These are phyloP conservation scores for Hemileia vastatrix DNA, from an alignment of 1,284 basidiomycete species.

Conservation along the genomic window DNA sequence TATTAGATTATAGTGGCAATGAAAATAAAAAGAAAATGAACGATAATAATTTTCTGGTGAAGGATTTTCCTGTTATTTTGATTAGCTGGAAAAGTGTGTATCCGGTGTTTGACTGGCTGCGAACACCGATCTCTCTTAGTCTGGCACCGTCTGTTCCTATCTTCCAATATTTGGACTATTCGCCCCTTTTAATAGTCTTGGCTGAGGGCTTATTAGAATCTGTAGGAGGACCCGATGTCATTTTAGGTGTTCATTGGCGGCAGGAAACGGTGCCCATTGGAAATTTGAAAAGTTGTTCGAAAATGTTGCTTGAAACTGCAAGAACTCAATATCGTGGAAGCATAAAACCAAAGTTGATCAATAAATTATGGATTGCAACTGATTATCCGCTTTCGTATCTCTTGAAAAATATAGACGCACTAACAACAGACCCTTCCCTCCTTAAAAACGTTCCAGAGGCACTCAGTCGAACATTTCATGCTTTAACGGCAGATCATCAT, in stretches of 20 bases:
- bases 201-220: slow-evolving; percentile 24
- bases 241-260: slow-evolving; percentile 35
- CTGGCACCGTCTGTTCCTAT: not conserved
- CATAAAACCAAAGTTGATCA: no score
- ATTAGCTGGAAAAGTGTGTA: not conserved
- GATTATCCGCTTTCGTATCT: slow-evolving; percentile 38
- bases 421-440: no score
- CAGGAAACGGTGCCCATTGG: slow-evolving; percentile 33
- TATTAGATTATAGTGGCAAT: no score
- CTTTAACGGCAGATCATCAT: not conserved
- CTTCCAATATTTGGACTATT: slow-evolving; percentile 36
- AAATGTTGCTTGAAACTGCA: slow-evolving; percentile 30
- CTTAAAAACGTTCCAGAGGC: not conserved
- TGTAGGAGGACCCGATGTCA: slow-evolving; percentile 30
- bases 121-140: not conserved
- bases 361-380: slow-evolving; percentile 38
- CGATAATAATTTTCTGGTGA: not conserved
- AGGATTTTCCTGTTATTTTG: not conserved
- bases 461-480: not conserved
- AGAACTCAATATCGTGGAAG: slow-evolving; percentile 22
- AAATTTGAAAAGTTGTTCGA: slow-evolving; percentile 33
- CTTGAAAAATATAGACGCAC: slow-evolving; percentile 1
- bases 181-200: slow-evolving; percentile 31
- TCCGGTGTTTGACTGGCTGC: not conserved
- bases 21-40: not conserved